Evolutionary conservation across 257 asterid genomes (phyloP), one percentile per base, ranked within the genome.

Genomic region (Leptodermis oblonga): DNA sequence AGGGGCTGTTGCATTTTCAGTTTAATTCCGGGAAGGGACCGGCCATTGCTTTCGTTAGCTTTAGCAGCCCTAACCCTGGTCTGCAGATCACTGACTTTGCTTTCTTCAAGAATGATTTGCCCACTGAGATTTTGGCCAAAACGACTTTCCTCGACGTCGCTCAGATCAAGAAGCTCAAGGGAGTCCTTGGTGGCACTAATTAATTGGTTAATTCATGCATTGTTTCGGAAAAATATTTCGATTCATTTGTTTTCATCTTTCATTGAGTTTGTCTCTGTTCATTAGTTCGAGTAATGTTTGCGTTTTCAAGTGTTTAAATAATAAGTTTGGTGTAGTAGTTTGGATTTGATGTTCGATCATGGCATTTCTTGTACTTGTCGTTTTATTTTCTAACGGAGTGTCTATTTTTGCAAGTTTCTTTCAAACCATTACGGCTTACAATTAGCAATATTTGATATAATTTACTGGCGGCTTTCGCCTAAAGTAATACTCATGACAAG

Each of bases 161-260:
- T 25, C 90, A 84, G 81, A 81, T 92, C 67, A 89, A 92, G 89
- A 89, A 92, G 83, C 95, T 92, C 48, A 89, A 92, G 81, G 95
- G 84, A 7, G 86, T 83, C 34, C 96, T 92, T 65, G 97, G 97
- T 0, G 97, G 96, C 72, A 89, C 81, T 13, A 85, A 83, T 48
- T 92, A 65, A 67, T 43, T 64, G 28, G 18, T 5, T 12, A 31
- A 2, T 61, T 31, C 33, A 23, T 34, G 13, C 48, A 20, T 22
- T 52, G 30, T 31, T 61, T 34, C 42, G 45, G 41, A 65, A 52
- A 34, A 51, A 12, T 55, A n/a, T 41, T 55, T 5, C 39, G 6
- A 34, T 34, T 34, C 39, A 34, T 34, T 34, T 34, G 39, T 49
- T 3, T 52, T 49, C 18, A 7, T 14, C 49, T 7, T 8, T 30